Conservation (phyloP, 2,329 filamentous ascomycete genomes). For the Neocucurbitaria cava region DNA sequence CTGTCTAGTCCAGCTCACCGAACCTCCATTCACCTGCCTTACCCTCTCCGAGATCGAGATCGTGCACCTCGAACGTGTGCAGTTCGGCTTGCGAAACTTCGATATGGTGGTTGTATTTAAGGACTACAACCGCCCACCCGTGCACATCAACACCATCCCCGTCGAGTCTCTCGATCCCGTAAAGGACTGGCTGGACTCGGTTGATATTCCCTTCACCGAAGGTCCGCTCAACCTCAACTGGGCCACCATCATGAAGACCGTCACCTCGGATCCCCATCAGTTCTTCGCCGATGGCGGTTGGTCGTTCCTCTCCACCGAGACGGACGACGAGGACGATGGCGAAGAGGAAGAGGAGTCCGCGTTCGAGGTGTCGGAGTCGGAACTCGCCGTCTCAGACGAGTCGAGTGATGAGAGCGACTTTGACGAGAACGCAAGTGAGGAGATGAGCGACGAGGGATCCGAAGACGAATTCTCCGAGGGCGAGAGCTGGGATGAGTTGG, state of each 20-base stretch:
- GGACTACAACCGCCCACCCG: slow-evolving; percentile 88
- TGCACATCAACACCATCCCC: slow-evolving; percentile 97
- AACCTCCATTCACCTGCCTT: slow-evolving; percentile 95
- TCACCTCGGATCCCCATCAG: slow-evolving; percentile 88
- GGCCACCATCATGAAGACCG: slow-evolving; percentile 99
- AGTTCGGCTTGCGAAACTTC: slow-evolving; percentile 98
- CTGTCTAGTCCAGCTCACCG: slow-evolving; percentile 94
- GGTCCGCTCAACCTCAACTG: slow-evolving; percentile 98
- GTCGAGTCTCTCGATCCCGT: slow-evolving; percentile 93
- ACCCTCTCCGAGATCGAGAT: slow-evolving; percentile 96
- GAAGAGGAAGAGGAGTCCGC: slow-evolving; percentile 87
- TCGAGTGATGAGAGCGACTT: slow-evolving; percentile 90
- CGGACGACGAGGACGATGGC: slow-evolving; percentile 78
- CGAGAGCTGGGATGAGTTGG: slow-evolving; percentile 93
- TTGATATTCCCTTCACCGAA: slow-evolving; percentile 92
- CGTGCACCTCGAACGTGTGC: slow-evolving; percentile 92
- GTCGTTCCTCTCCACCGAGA: slow-evolving; percentile 88
- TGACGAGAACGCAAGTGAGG: slow-evolving; percentile 84
- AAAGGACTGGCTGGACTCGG: slow-evolving; percentile 96
- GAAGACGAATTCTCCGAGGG: slow-evolving; percentile 65
- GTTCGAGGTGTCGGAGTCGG: slow-evolving; percentile 88
- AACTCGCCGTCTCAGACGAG: slow-evolving; percentile 75
- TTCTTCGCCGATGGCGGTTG: slow-evolving; percentile 97
- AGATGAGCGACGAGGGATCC: slow-evolving; percentile 71
- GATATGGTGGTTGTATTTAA: slow-evolving; percentile 99